Base-by-base conservation (phyloP, 2,329 filamentous ascomycete genomes). In the Trichoderma sp. region DNA sequence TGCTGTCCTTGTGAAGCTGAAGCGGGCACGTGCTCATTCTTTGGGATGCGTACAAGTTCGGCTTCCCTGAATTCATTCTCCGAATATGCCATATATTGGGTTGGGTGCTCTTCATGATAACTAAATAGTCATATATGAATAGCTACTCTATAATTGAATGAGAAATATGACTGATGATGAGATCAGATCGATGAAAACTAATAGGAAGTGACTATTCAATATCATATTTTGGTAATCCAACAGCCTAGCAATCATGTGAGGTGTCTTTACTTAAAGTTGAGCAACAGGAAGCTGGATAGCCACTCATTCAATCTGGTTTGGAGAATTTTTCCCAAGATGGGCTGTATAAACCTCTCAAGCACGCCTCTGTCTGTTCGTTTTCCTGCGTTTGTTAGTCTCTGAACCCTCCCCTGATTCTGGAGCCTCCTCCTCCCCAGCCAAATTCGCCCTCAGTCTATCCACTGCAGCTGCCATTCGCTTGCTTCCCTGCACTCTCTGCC, bases 401-500 rank as follows among this genome's bases (percentile, higher is more conserved):
- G 76, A 59, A 12, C 62, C 50, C 12, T 66, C 74, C 11, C 67
- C 76, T 4, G 31, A 2, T 24, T 31, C 69, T 16, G 41, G 9
- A 16, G n/a, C 53, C 27, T 77, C 59, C 2, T 69, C 79, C 18
- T 77, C 77, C 7, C 77, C 78, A 8, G 80, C 71, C 11, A 80
- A 77, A 71, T 84, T 84, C 16, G 82, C 81, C 77, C 91, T 90
- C 74, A 97, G 85, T 82, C 88, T 91, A 75, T 89, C 89, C 74
- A 97, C 91, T 0, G 94, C 94, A 73, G 91, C 92, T 62, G 91
- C 91, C 93, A 97, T 93, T 75, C 93, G 89, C 83, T 94, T 86
- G 81, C 93, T 95, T 50, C 90, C 91, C 76, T 90, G 89, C 14
- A 85, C 88, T 31, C 86, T 90, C 77, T 92, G 91, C 74, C 93